Conservation (phyloP, 495 filamentous ascomycete genomes). For the Penicillium manginii region DNA sequence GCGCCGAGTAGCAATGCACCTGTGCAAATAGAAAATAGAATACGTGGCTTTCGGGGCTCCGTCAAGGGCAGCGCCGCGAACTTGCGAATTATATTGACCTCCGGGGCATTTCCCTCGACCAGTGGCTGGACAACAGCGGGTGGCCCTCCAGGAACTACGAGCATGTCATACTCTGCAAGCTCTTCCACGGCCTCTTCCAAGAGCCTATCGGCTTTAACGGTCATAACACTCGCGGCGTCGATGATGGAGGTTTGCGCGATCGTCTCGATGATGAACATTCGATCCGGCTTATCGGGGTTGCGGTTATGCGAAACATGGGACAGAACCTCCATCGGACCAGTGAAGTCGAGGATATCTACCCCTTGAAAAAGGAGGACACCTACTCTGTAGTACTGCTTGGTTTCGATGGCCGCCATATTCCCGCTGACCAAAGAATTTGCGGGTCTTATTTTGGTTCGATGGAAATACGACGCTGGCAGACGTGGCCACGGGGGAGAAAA, state of each 20-base stretch:
- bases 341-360: constrained; percentile 65
- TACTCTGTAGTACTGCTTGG: constrained; percentile 31
- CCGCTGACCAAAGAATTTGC: background rate
- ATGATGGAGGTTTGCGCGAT: constrained; percentile 43
- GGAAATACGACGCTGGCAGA: background rate
- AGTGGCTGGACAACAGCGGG: constrained; percentile 29
- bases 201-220: constrained; percentile 26
- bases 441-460: background rate
- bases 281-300: constrained; percentile 31
- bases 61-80: constrained; percentile 30
- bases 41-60: constrained; percentile 37
- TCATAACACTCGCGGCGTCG: constrained; percentile 26
- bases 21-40: constrained; percentile 75
- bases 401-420: constrained; percentile 16
- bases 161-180: constrained; percentile 70
- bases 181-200: constrained; percentile 64
- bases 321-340: constrained; percentile 65
- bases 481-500: background rate
- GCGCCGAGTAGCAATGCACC: constrained; percentile 73
- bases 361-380: constrained; percentile 48
- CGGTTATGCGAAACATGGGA: constrained; percentile 37
- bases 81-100: constrained; percentile 33
- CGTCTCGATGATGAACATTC: constrained; percentile 33
- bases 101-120: constrained; percentile 23
- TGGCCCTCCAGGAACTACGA: constrained; percentile 63